Evolutionary conservation across 768 basidiomycete genomes (phyloP).

Genomic region (Boletus patriciae): DNA sequence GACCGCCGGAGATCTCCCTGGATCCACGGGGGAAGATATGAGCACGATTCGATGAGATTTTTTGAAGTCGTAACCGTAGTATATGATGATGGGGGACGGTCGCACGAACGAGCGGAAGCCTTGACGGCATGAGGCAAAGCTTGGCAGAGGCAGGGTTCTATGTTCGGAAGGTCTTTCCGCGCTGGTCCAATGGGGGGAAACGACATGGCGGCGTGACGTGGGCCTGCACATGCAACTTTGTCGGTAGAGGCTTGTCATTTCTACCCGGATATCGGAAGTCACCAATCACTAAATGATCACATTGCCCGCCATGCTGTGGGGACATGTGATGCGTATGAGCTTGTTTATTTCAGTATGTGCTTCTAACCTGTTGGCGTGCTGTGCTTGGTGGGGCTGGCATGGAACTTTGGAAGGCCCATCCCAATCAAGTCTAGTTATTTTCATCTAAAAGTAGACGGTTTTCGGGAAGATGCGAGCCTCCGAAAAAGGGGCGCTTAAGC

Average conservation of each 20-base stretch:
- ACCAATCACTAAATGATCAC: background rate
- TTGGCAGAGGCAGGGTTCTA: constrained; percentile 4
- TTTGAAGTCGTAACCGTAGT: background rate
- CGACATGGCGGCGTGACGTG: background rate
- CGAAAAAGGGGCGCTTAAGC: constrained; percentile 35
- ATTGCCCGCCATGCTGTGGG: constrained; percentile 22
- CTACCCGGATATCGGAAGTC: background rate
- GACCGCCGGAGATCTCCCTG: constrained; percentile 1
- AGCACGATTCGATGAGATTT: background rate
- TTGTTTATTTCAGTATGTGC: constrained; percentile 17
- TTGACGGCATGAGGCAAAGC: constrained; percentile 2
- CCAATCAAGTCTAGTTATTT: constrained; percentile 11
- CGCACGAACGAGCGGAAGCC: background rate
- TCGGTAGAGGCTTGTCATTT: constrained; percentile 2
- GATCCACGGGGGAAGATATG: background rate
- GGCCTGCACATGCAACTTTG: constrained; percentile 2
- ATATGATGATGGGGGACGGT: background rate
- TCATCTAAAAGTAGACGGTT: constrained; percentile 3
- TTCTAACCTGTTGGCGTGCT: constrained; percentile 23
- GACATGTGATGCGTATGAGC: constrained; percentile 6
- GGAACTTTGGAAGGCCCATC: background rate
- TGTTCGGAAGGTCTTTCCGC: background rate
- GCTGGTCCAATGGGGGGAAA: background rate
- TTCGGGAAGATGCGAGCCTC: constrained; percentile 6
- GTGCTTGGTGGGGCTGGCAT: constrained; percentile 15